Percentiles rank a stretch among this genome's conserved stretches.
Conservation (phyloP, 2,329 filamentous ascomycete species). For the Furcasterigmium sp. region DNA sequence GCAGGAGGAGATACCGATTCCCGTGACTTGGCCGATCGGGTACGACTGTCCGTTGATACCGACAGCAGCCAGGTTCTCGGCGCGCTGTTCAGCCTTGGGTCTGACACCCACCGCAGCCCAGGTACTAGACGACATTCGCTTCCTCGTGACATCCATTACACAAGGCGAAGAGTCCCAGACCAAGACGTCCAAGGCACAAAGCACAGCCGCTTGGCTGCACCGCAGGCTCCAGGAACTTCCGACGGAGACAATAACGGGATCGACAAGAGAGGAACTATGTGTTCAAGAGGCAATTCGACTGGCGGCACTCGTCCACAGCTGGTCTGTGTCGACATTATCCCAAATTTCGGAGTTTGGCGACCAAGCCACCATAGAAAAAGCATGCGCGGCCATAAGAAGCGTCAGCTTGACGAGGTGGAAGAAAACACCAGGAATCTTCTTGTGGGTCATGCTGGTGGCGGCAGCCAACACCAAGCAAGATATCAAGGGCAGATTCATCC, state of each 20-base stretch:
- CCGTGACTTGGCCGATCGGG: slow-evolving; percentile 12
- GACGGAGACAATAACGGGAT: background rate
- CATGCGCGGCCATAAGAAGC: slow-evolving; percentile 18
- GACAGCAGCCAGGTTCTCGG: slow-evolving; percentile 12
- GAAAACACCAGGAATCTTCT: slow-evolving; percentile 21
- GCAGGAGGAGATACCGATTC: slow-evolving; percentile 6
- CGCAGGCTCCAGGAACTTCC: slow-evolving; percentile 8
- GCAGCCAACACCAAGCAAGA: slow-evolving; percentile 17
- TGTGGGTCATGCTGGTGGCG: slow-evolving; percentile 22
- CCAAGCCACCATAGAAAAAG: slow-evolving; percentile 8
- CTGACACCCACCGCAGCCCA: slow-evolving; percentile 13
- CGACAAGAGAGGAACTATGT: slow-evolving; percentile 9
- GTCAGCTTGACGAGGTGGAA: slow-evolving; percentile 22
- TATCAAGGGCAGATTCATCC: slow-evolving; percentile 19
- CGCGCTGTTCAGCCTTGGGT: slow-evolving; percentile 6
- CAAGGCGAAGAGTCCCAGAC: slow-evolving; percentile 2
- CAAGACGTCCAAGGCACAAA: slow-evolving; percentile 11
- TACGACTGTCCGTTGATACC: slow-evolving; percentile 19
- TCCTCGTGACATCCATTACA: slow-evolving; percentile 16
- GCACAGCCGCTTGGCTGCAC: slow-evolving; percentile 17
- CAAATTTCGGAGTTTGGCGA: slow-evolving; percentile 19
- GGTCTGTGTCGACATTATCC: slow-evolving; percentile 15
- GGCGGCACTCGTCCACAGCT: slow-evolving; percentile 18
- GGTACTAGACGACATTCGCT: slow-evolving; percentile 21
- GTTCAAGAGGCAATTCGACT: slow-evolving; percentile 15